Percentiles rank a stretch among this genome's conserved stretches.
Evolutionary conservation across 2,329 filamentous ascomycete species (phyloP).

Genomic region (Didymella keratinophila): DNA sequence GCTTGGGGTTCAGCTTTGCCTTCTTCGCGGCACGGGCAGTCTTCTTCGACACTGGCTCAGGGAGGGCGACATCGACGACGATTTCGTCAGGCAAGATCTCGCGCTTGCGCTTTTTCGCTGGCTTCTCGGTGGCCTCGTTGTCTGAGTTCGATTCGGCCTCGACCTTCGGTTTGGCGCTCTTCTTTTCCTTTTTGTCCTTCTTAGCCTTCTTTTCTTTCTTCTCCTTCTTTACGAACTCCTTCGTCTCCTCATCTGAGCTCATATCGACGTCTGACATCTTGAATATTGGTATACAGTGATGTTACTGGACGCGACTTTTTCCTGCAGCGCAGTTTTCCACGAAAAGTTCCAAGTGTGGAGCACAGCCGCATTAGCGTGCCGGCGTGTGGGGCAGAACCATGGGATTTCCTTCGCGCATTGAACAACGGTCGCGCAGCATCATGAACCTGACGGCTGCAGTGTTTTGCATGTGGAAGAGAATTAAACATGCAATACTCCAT

Average conservation of each 20-base stretch:
- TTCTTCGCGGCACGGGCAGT: slow-evolving; percentile 91
- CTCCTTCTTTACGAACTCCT: slow-evolving; percentile 29
- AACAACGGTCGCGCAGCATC: slow-evolving; percentile 6
- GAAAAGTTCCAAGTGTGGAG: slow-evolving; percentile 13
- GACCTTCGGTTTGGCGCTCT: slow-evolving; percentile 31
- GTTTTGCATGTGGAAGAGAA: background rate
- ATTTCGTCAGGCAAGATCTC: slow-evolving; percentile 70
- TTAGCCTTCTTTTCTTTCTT: slow-evolving; percentile 35
- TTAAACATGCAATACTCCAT: no score
- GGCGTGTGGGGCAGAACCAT: slow-evolving; percentile 14
- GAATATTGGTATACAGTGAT: background rate
- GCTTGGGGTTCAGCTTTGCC: slow-evolving; percentile 62
- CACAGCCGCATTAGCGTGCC: slow-evolving; percentile 17
- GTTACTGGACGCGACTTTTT: slow-evolving; percentile 13
- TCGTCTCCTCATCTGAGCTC: slow-evolving; percentile 20
- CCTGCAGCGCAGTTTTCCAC: slow-evolving; percentile 16
- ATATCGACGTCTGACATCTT: slow-evolving; percentile 24
- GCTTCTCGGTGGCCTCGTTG: slow-evolving; percentile 28
- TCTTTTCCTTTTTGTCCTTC: slow-evolving; percentile 39
- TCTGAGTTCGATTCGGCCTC: slow-evolving; percentile 24
- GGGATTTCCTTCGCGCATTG: slow-evolving; percentile 1
- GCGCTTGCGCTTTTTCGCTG: slow-evolving; percentile 60
- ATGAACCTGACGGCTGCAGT: background rate
- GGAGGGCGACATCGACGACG: slow-evolving; percentile 87
- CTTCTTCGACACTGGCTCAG: slow-evolving; percentile 94